A percentile compares a stretch with the other conserved stretches of the same genome.
Evolutionary conservation across 495 filamentous ascomycete species (phyloP).

Genomic region (Annulohypoxylon moriforme): DNA sequence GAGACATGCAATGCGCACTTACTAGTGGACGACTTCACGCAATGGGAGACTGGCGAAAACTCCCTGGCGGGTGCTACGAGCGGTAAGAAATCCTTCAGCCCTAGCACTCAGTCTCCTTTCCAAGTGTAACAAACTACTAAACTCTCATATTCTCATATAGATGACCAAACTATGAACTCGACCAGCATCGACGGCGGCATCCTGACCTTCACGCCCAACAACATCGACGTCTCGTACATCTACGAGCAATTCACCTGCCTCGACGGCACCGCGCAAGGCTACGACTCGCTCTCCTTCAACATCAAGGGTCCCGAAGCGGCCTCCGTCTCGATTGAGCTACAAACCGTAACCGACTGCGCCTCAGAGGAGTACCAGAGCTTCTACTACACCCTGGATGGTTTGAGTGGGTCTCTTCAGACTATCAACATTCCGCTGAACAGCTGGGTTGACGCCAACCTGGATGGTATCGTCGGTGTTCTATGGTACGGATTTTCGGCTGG

Average conservation of each 20-base stretch:
- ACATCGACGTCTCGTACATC: slow-evolving; percentile 61
- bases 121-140: background rate
- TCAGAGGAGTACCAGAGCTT: slow-evolving; percentile 59
- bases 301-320: slow-evolving; percentile 65
- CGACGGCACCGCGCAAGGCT: slow-evolving; percentile 56
- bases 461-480: slow-evolving; percentile 63
- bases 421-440: slow-evolving; percentile 63
- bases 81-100: slow-evolving; percentile 55
- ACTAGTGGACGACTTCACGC: slow-evolving; percentile 68
- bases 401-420: slow-evolving; percentile 65
- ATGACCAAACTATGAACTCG: slow-evolving; percentile 66
- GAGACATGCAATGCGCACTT: slow-evolving; percentile 63
- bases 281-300: slow-evolving; percentile 65
- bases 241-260: slow-evolving; percentile 67
- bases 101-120: background rate
- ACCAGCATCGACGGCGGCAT: slow-evolving; percentile 59
- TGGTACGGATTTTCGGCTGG: slow-evolving; percentile 62
- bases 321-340: slow-evolving; percentile 64
- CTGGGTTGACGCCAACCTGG: slow-evolving; percentile 63
- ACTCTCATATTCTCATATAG: slow-evolving; percentile 44
- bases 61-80: slow-evolving; percentile 59
- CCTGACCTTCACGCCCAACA: slow-evolving; percentile 64
- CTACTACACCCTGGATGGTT: slow-evolving; percentile 56
- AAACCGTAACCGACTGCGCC: slow-evolving; percentile 60
- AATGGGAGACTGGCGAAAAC: slow-evolving; percentile 63